Evolutionary conservation across 208 protist genomes (phyloP), one percentile per base, ranked within the genome.

Genomic region (Porcisia hertigi): DNA sequence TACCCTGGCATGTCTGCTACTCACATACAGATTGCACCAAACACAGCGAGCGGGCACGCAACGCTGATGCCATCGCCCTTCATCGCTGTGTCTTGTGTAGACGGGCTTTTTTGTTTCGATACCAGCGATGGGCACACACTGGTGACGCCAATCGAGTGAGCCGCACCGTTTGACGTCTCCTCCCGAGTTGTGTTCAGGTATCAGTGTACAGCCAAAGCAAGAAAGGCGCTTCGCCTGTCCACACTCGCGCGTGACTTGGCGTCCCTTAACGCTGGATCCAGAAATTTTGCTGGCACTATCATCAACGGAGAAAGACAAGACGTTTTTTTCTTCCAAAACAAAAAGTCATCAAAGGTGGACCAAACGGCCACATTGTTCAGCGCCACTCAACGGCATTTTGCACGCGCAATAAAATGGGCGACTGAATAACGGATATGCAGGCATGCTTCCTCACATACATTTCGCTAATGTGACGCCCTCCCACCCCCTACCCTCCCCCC

Each of bases 31-130:
- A 23, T 81, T 25, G 8, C 39, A 1, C 30, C 52, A 25, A 14
- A 43, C 9, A 47, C 41, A 25, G 63, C 41, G 63, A 67, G 63
- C 11, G 41, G 63, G 41, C 63, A 67, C 9, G 41, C 41, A 18
- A 36, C 41, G 2, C 63, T 52, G 39, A 30, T 30, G 23, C 14
- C 65, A 11, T 57, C 66, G 18, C 53, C 77, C 4, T 73, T 77
- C 65, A 73, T 82, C 9, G 77, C 77, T 3, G 77, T 77, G 12
- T 82, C 77, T 6, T 71, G 67, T 18, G 72, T 77, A 0, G 77
- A 82, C 53, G 43, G 58, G 18, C 34, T 82, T 20, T n/a, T 74
- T 20, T 77, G 77, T 52, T 70, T 82, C 41, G 77, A 82, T 52
- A 82, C 66, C 20, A 20, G 16, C 39, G 52, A 77, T 16, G 77